Evolutionary conservation across 768 basidiomycete genomes (phyloP), one percentile per base, ranked within the genome.

Genomic region (Cyathus striatus): DNA sequence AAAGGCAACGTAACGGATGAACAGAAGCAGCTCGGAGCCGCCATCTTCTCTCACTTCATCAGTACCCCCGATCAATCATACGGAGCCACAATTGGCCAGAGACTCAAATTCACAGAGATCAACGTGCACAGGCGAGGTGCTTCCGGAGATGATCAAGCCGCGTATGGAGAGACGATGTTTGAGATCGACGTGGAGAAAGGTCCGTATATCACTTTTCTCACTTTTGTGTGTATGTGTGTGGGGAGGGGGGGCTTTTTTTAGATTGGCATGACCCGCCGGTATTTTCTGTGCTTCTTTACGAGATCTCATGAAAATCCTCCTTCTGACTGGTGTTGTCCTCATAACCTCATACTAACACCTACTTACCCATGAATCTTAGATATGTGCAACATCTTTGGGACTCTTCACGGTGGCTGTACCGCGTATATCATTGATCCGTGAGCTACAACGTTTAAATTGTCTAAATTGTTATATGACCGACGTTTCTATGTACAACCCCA

Each of bases 401-500:
- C 61, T 14, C 43, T 82, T n/a, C 80, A 82, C 40, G 80, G 79
- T 2, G 78, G 65, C 4, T 81, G 78, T 50, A 69, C 74, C 3
- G 76, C 73, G 0, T 70, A 78, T 47, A 62, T 82, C 23, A 65
- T 81, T 23, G 79, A 81, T 57, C 63, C 65, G 80, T 75, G 48
- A 21, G 76, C 17, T 14, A 18, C 14, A 12, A 22, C 23, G 4
- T 23, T 22, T 32, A 35, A 33, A 16, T 3, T 14, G 18, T 5
- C 20, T 35, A 5, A 23, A 26, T 12, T 10, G n/a, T n/a, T n/a
- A n/a, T n/a, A n/a, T n/a, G n/a, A n/a, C n/a, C n/a, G n/a, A n/a
- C n/a, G n/a, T n/a, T n/a, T n/a, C n/a, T n/a, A n/a, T n/a, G n/a
- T n/a, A n/a, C n/a, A n/a, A n/a, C n/a, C n/a, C 12, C 6, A 20